phyloP scores from a whole-genome alignment of 1,284 basidiomycete species.

The Trichosporon inkin region DNA sequence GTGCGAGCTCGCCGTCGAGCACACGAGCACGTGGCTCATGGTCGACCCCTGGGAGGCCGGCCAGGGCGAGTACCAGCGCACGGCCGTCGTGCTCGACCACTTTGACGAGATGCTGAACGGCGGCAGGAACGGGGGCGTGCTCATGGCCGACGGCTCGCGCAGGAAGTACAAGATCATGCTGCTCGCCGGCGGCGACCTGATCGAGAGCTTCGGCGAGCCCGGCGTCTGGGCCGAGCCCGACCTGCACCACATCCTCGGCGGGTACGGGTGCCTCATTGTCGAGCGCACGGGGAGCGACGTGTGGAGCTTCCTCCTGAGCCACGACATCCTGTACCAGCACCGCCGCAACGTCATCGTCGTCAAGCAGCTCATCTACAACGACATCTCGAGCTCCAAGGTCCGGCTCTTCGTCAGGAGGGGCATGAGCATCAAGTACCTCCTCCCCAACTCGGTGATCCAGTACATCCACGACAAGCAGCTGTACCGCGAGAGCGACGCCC shows the following conservation, averaged over 20 bases:
- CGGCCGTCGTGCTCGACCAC: constrained; percentile 92
- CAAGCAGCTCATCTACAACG: constrained; percentile 95
- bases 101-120: constrained; percentile 91
- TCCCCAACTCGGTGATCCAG: constrained; percentile 86
- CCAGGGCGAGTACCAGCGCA: constrained; percentile 84
- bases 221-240: constrained; percentile 95
- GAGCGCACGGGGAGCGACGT: constrained; percentile 93
- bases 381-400: constrained; percentile 94
- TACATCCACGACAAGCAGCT: constrained; percentile 69
- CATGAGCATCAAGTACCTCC: constrained; percentile 86
- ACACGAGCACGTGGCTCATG: constrained; percentile 63
- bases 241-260: constrained; percentile 92
- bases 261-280: constrained; percentile 91
- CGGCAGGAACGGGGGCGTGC: constrained; percentile 55
- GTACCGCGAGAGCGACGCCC: constrained; percentile 30
- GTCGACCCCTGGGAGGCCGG: constrained; percentile 96
- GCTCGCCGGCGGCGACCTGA: constrained; percentile 93
- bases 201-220: constrained; percentile 87
- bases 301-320: constrained; percentile 58
- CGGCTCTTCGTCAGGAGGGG: constrained; percentile 82
- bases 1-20: constrained; percentile 78
- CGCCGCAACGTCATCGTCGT: constrained; percentile 85
- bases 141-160: constrained; percentile 45
- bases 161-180: constrained; percentile 70
- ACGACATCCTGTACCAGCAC: constrained; percentile 56